Evolutionary conservation across 2,329 filamentous ascomycete genomes (phyloP), one percentile per base, ranked within the genome.

Genomic region (Fusarium oligoseptatum): DNA sequence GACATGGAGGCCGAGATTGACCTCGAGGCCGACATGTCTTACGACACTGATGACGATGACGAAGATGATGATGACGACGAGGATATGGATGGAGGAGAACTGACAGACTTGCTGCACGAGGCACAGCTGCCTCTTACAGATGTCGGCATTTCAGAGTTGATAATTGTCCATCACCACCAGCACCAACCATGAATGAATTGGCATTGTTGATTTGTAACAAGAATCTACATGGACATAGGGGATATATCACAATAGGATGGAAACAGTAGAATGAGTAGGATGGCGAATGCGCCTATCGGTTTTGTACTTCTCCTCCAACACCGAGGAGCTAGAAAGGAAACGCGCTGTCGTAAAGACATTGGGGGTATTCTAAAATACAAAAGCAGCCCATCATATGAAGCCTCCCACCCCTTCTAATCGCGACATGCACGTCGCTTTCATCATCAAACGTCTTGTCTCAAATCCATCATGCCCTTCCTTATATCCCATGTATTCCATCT

Each of bases 311-410:
- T 67, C 71, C 55, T 60, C 39, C 15, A 60, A 60, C 32, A 39
- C 34, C 24, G 24, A 48, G 62, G 55, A 70, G 37, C 20, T 67
- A 55, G 60, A 69, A 64, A 57, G 34, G 55, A 75, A 68, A 68
- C 64, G 61, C 66, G 67, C 58, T 73, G 67, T 69, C 70, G 63
- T 70, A 60, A 73, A 76, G 71, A 76, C 69, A 71, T 41, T 69
- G 75, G 77, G 45, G 77, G 77, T 79, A 79, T 79, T 79, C 67
- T 78, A 76, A 79, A 79, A 63, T 71, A 73, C 76, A 77, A 75
- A 79, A 74, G 37, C 66, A 75, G 45, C 22, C 62, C 71, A 73
- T 66, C 62, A 64, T 68, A 48, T 57, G 60, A 73, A 71, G 48
- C 63, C 71, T 60, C 61, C 60, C 64, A 70, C 68, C 73, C 66